Evolutionary conservation across 495 filamentous ascomycete genomes (phyloP).

Genomic region (Glutinoglossum americanum): DNA sequence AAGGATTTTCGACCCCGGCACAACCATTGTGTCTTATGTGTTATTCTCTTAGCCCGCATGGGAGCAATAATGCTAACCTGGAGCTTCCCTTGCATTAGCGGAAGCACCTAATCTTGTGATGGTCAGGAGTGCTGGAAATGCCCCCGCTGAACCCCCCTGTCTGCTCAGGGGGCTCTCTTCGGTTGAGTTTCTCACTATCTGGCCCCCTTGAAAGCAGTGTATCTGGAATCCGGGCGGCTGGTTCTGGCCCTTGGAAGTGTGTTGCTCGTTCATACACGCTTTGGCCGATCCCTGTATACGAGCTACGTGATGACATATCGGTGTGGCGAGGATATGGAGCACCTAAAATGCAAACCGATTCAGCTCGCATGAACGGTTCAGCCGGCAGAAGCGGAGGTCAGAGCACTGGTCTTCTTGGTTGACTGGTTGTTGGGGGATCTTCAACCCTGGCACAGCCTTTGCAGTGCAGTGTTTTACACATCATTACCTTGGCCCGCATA

Average conservation of each 20-base stretch:
- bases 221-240: background rate
- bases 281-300: background rate
- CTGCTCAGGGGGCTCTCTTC: too few relatives aligned
- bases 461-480: background rate
- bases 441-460: background rate
- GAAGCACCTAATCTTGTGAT: background rate
- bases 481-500: background rate
- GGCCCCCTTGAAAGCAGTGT: background rate
- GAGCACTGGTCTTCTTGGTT: background rate
- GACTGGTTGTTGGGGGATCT: background rate
- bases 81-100: background rate
- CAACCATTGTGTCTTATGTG: background rate
- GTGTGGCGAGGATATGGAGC: background rate
- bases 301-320: background rate
- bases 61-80: background rate
- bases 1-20: background rate
- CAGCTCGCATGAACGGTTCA: background rate
- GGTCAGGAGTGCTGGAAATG: background rate
- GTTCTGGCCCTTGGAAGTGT: background rate
- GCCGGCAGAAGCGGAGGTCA: background rate
- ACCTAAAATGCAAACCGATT: background rate
- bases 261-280: background rate
- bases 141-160: background rate
- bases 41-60: background rate
- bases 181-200: too few relatives aligned